phyloP scores from a whole-genome alignment of 495 filamentous ascomycete species.

The Hypoxylon intermedium region DNA sequence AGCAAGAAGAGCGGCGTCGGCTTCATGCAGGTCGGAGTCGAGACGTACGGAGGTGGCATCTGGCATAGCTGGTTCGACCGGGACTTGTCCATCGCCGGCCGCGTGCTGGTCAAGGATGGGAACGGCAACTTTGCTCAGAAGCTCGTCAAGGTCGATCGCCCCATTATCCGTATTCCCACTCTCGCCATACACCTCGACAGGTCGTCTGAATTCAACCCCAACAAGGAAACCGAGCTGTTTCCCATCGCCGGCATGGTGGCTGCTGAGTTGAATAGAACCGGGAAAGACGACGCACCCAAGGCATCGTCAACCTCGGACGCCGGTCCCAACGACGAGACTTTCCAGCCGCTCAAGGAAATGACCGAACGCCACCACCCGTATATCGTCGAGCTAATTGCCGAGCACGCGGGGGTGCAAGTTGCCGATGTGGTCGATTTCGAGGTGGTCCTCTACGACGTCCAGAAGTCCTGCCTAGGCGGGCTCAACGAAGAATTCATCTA shows the following conservation, averaged over 20 bases:
- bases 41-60: slow-evolving; percentile 91
- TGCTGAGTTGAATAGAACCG: slow-evolving; percentile 82
- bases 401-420: slow-evolving; percentile 71
- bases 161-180: slow-evolving; percentile 89
- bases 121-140: slow-evolving; percentile 81
- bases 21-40: slow-evolving; percentile 95
- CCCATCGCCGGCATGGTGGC: slow-evolving; percentile 89
- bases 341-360: slow-evolving; percentile 75
- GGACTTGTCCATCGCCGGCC: slow-evolving; percentile 88
- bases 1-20: slow-evolving; percentile 84
- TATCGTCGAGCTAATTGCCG: slow-evolving; percentile 84
- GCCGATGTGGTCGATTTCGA: slow-evolving; percentile 90
- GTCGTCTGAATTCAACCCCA: slow-evolving; percentile 83
- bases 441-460: slow-evolving; percentile 93
- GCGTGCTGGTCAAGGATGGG: slow-evolving; percentile 77
- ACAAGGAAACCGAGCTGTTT: slow-evolving; percentile 95
- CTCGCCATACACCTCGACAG: slow-evolving; percentile 93
- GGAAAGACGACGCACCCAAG: slow-evolving; percentile 47
- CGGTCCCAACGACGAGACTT: slow-evolving; percentile 56
- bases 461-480: slow-evolving; percentile 86
- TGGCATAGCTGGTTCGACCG: slow-evolving; percentile 93
- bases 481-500: slow-evolving; percentile 94
- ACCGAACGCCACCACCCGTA: slow-evolving; percentile 88
- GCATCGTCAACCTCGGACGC: slow-evolving; percentile 45
- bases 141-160: slow-evolving; percentile 87